Evolutionary conservation across 768 basidiomycete genomes (phyloP).

Genomic region (Pseudohyphozyma bogoriensis): DNA sequence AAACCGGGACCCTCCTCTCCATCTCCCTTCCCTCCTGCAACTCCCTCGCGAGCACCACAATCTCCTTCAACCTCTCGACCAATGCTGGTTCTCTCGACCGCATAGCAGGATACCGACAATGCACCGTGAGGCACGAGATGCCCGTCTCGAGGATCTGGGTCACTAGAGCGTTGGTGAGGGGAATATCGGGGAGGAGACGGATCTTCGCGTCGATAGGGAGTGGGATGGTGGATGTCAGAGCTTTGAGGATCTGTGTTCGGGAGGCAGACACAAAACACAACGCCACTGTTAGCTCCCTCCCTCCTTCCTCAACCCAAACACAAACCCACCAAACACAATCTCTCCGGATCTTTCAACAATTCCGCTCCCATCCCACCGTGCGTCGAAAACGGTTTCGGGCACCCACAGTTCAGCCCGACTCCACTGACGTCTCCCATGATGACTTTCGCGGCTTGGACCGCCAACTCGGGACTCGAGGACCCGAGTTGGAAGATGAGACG

Average conservation of each 20-base stretch:
- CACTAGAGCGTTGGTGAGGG: conserved; percentile 72
- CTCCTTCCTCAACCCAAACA: no score
- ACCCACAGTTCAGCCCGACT: conserved; percentile 94
- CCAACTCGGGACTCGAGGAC: conserved; percentile 75
- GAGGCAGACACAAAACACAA: background rate
- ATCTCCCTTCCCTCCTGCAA: conserved; percentile 45
- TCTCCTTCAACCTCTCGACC: conserved; percentile 65
- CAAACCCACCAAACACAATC: conserved; percentile 51
- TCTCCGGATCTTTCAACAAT: conserved; percentile 78
- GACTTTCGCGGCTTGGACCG: conserved; percentile 78
- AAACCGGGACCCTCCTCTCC: conserved; percentile 64
- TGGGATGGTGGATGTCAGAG: conserved; percentile 63
- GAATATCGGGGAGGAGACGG: conserved; percentile 70
- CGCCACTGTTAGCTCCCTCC: no score
- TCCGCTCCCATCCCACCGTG: conserved; percentile 88
- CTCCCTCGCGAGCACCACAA: conserved; percentile 70
- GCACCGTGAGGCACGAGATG: conserved; percentile 78
- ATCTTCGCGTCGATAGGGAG: conserved; percentile 93
- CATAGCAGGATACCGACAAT: conserved; percentile 90
- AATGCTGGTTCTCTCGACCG: conserved; percentile 67
- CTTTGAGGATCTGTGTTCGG: conserved; percentile 57
- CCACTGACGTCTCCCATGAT: conserved; percentile 85
- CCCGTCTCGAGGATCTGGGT: conserved; percentile 78
- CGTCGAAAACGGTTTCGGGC: conserved; percentile 38
- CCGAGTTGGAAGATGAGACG: conserved; percentile 95